Evolutionary conservation across 495 filamentous ascomycete genomes (phyloP).

Genomic region (Xylaria longipes): DNA sequence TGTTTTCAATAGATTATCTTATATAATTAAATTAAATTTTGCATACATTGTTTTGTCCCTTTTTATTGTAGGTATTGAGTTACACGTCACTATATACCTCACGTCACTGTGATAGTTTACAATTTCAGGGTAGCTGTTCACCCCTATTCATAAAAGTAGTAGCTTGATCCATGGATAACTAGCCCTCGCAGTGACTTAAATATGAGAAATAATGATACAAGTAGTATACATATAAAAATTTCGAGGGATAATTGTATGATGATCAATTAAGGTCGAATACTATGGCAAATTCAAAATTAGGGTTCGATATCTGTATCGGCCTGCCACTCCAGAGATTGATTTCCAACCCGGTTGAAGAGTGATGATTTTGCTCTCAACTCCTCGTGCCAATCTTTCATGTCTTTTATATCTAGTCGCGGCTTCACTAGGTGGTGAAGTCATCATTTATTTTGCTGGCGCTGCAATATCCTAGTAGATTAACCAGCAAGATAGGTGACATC

Average conservation of each 20-base stretch:
- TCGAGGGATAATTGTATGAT: not conserved
- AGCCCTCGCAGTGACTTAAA: not conserved
- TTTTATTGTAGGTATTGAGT: not conserved
- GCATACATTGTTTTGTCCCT: not conserved
- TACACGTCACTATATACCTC: not conserved
- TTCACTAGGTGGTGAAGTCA: not conserved
- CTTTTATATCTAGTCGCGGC: not conserved
- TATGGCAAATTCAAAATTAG: not conserved
- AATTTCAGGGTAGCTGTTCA: slow-evolving; percentile 10
- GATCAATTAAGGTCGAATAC: not conserved
- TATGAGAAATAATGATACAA: not conserved
- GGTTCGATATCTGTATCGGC: not conserved
- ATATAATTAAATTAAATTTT: not conserved
- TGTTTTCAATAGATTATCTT: not conserved
- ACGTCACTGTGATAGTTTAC: no score
- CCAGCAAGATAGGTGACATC: not conserved
- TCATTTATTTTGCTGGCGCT: not conserved
- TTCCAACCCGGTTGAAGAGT: not conserved
- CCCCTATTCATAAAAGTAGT: not conserved
- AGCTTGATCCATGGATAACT: not conserved
- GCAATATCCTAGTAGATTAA: not conserved
- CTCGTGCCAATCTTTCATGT: not conserved
- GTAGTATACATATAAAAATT: not conserved
- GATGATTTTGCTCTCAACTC: not conserved
- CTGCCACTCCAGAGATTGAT: not conserved